A percentile compares a stretch with the other conserved stretches of the same genome.
These are phyloP conservation scores for Teratosphaeria gauchensis DNA, from an alignment of 2,329 filamentous ascomycete genomes.

Conservation along the genomic window DNA sequence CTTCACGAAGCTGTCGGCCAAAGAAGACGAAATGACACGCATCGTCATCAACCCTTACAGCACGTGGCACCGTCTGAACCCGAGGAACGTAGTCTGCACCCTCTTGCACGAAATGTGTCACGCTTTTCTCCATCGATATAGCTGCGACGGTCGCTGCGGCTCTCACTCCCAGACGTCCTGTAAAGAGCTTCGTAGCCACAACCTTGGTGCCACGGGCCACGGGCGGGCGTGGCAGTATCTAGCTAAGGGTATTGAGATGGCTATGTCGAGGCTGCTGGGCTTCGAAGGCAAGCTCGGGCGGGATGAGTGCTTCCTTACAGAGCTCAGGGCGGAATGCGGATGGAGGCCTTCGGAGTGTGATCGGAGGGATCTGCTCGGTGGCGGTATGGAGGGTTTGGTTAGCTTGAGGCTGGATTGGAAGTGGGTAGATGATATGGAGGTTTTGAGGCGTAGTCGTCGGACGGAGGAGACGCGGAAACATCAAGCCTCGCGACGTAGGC, in stretches of 20 bases:
- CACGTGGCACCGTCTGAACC: background rate
- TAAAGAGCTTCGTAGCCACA: too few relatives aligned
- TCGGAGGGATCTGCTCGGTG: background rate
- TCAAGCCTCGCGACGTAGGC: background rate
- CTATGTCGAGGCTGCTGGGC: background rate
- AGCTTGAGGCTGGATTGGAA: background rate
- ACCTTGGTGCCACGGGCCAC: background rate
- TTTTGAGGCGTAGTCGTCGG: background rate
- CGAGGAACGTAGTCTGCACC: background rate
- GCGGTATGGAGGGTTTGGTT: background rate
- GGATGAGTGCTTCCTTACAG: background rate
- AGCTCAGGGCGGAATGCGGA: background rate
- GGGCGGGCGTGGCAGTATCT: background rate
- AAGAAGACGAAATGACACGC: background rate
- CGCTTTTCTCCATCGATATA: background rate
- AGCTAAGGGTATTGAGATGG: background rate
- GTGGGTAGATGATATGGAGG: background rate
- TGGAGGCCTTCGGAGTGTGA: background rate
- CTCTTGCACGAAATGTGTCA: background rate
- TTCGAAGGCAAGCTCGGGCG: background rate
- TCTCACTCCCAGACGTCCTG: too few relatives aligned
- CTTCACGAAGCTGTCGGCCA: background rate
- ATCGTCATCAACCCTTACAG: background rate
- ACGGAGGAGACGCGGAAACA: background rate
- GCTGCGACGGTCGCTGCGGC: background rate